Evolutionary conservation across 805 yeast species (phyloP), one percentile per base, ranked within the genome.

Genomic region (Ogataea methanolica): DNA sequence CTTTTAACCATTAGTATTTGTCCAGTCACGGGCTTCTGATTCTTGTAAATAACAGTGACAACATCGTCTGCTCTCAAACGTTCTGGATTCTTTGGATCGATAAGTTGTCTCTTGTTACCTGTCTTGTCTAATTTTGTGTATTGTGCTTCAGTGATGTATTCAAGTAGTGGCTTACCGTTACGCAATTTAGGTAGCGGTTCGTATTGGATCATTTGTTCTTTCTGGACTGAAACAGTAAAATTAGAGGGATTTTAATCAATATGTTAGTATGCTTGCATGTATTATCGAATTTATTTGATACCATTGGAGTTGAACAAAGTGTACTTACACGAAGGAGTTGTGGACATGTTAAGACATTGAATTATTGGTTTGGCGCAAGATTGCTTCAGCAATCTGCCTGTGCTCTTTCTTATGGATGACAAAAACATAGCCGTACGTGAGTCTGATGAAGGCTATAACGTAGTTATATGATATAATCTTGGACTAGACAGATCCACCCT

Each of bases 61-160:
- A 88, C 74, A 62, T 91, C 97, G 14, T 96, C 97, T 0, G 95
- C 78, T 47, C 88, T 75, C 31, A 91, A 70, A 48, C 78, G 69
- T 22, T 74, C 74, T 7, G 76, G 67, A 45, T 73, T 72, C 21
- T 62, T 53, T 29, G 71, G 69, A 46, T 75, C 69, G 31, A 88
- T 68, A 41, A 85, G 65, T 21, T 74, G 71, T 43, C 82, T 71
- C 67, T 87, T 85, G 69, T 74, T 70, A 5, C 92, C 94, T 3
- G 77, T 70, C 16, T 89, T 85, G 63, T 91, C 98, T 51, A 85
- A 76, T 54, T 73, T 76, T 33, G 68, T 65, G 41, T 76, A 73
- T 50, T 85, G 75, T 54, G 79, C 78, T 47, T 73, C 63, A 47
- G 75, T 75, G 50, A 81, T 65, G 51, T 70, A 74, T 15, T 71